These are phyloP conservation scores for Backusella morwellensis DNA, from an alignment of 192 early-diverging fungal genomes.

Conservation along the genomic window DNA sequence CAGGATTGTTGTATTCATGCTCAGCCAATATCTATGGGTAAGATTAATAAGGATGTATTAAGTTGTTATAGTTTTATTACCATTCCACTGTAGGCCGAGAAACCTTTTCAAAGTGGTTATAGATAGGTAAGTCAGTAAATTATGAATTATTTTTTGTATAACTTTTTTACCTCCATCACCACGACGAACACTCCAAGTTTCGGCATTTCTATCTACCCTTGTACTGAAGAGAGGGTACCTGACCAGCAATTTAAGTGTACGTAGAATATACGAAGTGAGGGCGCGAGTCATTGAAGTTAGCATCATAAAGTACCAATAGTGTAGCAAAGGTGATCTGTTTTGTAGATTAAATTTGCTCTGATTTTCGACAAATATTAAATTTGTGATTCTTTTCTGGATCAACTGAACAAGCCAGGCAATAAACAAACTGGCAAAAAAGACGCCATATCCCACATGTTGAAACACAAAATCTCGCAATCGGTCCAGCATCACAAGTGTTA, in stretches of 20 bases:
- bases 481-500: constrained; percentile 16
- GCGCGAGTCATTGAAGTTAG: constrained; percentile 36
- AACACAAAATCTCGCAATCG: constrained; percentile 18
- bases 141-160: too few species aligned
- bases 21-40: constrained; percentile 26
- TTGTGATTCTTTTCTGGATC: constrained; percentile 35
- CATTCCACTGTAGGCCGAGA: constrained; percentile 36
- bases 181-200: constrained; percentile 36
- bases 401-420: constrained; percentile 31
- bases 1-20: constrained; percentile 37
- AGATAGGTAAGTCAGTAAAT: background rate
- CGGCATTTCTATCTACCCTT: constrained; percentile 36
- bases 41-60: background rate
- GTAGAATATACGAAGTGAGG: constrained; percentile 33
- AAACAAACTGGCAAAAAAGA: constrained; percentile 37
- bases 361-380: constrained; percentile 24
- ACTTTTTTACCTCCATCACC: constrained; percentile 32
- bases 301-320: constrained; percentile 41
- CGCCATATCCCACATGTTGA: constrained; percentile 20
- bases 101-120: background rate
- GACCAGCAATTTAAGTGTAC: constrained; percentile 30
- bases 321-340: constrained; percentile 28
- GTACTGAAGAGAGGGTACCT: constrained; percentile 34
- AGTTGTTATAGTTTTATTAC: constrained; percentile 21
- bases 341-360: constrained; percentile 17